Conservation (phyloP, 2,329 filamentous ascomycete genomes). For the Xenoacremonium recifei region DNA sequence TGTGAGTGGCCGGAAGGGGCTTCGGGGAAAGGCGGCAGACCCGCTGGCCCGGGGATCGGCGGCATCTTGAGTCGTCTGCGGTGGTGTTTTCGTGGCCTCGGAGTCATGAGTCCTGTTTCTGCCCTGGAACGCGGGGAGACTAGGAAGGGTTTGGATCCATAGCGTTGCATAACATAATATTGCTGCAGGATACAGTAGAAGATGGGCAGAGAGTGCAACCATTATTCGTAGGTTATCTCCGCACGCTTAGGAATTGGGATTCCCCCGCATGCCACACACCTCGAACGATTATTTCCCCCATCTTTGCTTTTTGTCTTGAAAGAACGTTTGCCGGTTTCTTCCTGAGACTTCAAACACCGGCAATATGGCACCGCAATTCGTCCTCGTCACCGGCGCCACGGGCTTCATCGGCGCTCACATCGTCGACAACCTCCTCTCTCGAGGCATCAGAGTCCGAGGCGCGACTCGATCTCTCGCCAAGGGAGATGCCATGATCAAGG, state of each 20-base stretch:
- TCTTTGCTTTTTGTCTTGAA: not conserved
- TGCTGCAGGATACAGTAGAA: no score
- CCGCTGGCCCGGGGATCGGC: slow-evolving; percentile 7
- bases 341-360: not conserved
- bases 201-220: no score
- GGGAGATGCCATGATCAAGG: slow-evolving; percentile 33
- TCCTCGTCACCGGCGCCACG: slow-evolving; percentile 24
- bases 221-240: no score
- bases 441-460: slow-evolving; percentile 31
- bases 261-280: not conserved
- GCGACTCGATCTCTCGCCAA: slow-evolving; percentile 29
- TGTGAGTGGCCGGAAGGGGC: not conserved
- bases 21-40: slow-evolving; percentile 10
- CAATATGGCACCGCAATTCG: slow-evolving; percentile 6
- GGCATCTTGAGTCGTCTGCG: slow-evolving; percentile 2
- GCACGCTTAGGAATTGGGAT: not conserved
- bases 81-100: not conserved
- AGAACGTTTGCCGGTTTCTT: no score
- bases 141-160: not conserved
- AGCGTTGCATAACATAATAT: not conserved
- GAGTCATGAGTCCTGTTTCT: not conserved
- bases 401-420: slow-evolving; percentile 34
- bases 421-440: slow-evolving; percentile 28
- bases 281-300: not conserved
- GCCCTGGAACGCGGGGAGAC: not conserved